Base-by-base conservation (phyloP, 441 rosid species). In the Rhodomyrtus psidioides region DNA sequence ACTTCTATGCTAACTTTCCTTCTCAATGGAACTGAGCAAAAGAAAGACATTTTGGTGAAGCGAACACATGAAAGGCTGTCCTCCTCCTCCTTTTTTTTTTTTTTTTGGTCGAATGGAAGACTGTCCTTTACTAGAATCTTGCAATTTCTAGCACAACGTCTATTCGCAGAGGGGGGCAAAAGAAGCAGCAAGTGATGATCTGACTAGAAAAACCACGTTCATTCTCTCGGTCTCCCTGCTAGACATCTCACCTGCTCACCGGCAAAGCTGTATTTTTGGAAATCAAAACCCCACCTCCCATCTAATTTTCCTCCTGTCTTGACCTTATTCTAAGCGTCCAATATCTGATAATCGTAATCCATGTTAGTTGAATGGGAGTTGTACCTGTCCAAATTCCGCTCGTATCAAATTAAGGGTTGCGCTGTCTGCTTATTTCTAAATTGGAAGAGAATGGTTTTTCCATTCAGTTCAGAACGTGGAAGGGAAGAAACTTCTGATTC, bases 51-150 rank as follows among this genome's bases (percentile, higher is more conserved):
- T 49, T 49, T 49, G 51, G 51, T 49, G 51, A 49, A 49, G 51
- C 10, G 13, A 12, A 0, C 0, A 7, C 39, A 19, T 4, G 26
- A 34, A 65, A 26, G 46, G 34, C n/a, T 6, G 46, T 42, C 46
- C 46, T 5, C 4, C 7, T 4, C 34, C 34, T 2, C 34, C 34
- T 4, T 4, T 34, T 34, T 34, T 34, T 34, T 34, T 34, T 34
- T 34, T 34, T 34, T 34, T 34, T 34, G 2, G 34, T 34, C 34
- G 34, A 34, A 34, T 34, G 34, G 4, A 34, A 34, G 49, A 44
- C 49, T 8, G 49, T 44, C 49, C 9, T 44, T 44, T 44, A 44
- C 49, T 44, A 44, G 49, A 44, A 44, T 44, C 49, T 44, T 44
- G 49, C 49, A 44, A 44, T 44, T 44, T 9, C 51, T 49, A 49